Evolutionary conservation across 345 rosid species (phyloP), one percentile per base, ranked within the genome.

Genomic region (Gossypioides kirkii): DNA sequence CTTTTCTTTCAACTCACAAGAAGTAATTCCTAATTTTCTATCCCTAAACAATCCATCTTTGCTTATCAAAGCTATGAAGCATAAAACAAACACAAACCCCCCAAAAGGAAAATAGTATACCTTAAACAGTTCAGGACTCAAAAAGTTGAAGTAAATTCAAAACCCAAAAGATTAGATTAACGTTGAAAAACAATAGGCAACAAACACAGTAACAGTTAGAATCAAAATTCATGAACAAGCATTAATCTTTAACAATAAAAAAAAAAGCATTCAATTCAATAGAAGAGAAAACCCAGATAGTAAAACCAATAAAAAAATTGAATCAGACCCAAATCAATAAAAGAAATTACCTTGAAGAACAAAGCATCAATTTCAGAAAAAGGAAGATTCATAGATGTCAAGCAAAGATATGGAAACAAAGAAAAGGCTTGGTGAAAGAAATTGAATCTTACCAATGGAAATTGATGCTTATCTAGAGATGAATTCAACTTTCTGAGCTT

Each of bases 141-240:
- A 72, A 32, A 66, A 46, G 56, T 53, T 12, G 72, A 68, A 73
- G 43, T 45, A 60, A 76, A 67, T 60, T 38, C 18, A 61, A 76
- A 68, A 61, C 20, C 46, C 32, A 69, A 6, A 76, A 38, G n/a
- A 18, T 66, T 6, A 36, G 43, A 72, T 74, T 55, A 52, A 20
- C 17, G 28, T 50, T 23, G 23, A 22, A 74, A 50, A 46, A 22
- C 53, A 28, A 23, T 13, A 23, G 20, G 20, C 53, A 73, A 49
- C 62, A 23, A 56, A 4, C 38, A 56, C 6, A n/a, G 12, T 3
- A 73, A 73, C 52, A 22, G 32, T 55, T 56, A 61, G 61, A 73
- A 49, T 13, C 18, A 49, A 59, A 32, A 59, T 16, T 42, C 25
- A 61, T 36, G 17, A 50, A 49, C 25, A 59, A 58, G 3, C 42